These are phyloP conservation scores for Dalechampia spathulata DNA, from an alignment of 441 rosid species.

Conservation along the genomic window DNA sequence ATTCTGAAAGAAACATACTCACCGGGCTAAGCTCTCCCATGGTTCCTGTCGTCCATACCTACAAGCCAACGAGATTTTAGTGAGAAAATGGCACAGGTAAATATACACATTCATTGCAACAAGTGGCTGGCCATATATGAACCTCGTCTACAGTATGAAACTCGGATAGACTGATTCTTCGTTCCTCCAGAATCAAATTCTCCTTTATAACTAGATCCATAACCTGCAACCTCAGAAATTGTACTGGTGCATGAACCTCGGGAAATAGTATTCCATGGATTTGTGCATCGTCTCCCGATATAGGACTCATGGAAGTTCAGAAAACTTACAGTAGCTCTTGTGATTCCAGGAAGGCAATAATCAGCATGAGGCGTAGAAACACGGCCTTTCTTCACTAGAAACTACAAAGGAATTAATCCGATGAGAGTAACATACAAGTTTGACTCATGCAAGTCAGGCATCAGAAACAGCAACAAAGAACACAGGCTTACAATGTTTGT, in stretches of 20 bases:
- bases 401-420: slow-evolving; percentile 32
- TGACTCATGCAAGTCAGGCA: neutral
- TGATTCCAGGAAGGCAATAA: slow-evolving; percentile 92
- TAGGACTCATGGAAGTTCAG: neutral
- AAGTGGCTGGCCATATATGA: neutral
- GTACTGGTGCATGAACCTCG: no score
- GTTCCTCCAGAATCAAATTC: slow-evolving; percentile 59
- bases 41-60: slow-evolving; percentile 97
- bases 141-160: slow-evolving; percentile 93
- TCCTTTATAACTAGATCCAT: slow-evolving; percentile 74
- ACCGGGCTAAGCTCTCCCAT: slow-evolving; percentile 91
- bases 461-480: slow-evolving; percentile 6
- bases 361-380: slow-evolving; percentile 91
- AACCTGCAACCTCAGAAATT: slow-evolving; percentile 38
- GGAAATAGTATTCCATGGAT: no score
- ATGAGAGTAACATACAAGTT: no score
- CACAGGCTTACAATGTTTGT: slow-evolving; percentile 68
- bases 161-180: slow-evolving; percentile 73
- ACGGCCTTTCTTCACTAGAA: slow-evolving; percentile 76
- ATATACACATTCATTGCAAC: neutral
- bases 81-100: neutral
- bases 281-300: no score
- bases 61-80: slow-evolving; percentile 9
- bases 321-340: slow-evolving; percentile 68
- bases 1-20: slow-evolving; percentile 14